phyloP scores from a whole-genome alignment of 1,284 basidiomycete species.

The Xerocomus nothofagi region DNA sequence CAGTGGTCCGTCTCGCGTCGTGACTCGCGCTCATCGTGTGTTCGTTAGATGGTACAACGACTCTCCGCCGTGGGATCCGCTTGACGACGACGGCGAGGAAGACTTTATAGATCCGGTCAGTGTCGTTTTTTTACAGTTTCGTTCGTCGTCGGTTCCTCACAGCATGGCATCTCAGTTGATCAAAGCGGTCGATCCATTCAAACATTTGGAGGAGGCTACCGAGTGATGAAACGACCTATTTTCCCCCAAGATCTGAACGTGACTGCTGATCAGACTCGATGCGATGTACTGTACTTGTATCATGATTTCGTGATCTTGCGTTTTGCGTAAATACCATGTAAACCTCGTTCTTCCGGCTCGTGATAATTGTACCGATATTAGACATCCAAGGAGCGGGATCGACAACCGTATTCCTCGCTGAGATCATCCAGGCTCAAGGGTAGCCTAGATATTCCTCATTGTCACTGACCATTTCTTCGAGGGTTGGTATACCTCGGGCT shows the following conservation, averaged over 20 bases:
- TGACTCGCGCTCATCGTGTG: neutral
- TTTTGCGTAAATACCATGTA: too few species aligned
- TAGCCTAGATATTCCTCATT: too few species aligned
- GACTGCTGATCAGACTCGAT: too few species aligned
- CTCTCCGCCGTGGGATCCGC: slow-evolving; percentile 28
- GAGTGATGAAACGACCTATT: neutral
- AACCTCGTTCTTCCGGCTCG: too few species aligned
- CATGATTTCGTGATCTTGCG: too few species aligned
- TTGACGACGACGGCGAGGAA: slow-evolving; percentile 27
- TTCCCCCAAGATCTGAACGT: neutral
- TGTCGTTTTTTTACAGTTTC: neutral
- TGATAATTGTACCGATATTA: too few species aligned
- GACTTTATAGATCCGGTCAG: slow-evolving; percentile 9
- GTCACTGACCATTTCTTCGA: too few species aligned
- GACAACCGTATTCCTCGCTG: too few species aligned
- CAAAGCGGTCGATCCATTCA: slow-evolving; percentile 4
- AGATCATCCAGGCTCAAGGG: too few species aligned
- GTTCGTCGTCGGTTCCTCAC: neutral
- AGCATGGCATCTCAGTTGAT: neutral
- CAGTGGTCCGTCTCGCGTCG: neutral
- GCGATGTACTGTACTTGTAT: too few species aligned
- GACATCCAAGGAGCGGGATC: too few species aligned
- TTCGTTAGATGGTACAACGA: slow-evolving; percentile 22
- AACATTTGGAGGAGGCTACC: neutral
- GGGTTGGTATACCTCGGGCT: too few species aligned